Evolutionary conservation across 2,329 filamentous ascomycete species (phyloP).

Genomic region (Teratosphaeria zuluensis): DNA sequence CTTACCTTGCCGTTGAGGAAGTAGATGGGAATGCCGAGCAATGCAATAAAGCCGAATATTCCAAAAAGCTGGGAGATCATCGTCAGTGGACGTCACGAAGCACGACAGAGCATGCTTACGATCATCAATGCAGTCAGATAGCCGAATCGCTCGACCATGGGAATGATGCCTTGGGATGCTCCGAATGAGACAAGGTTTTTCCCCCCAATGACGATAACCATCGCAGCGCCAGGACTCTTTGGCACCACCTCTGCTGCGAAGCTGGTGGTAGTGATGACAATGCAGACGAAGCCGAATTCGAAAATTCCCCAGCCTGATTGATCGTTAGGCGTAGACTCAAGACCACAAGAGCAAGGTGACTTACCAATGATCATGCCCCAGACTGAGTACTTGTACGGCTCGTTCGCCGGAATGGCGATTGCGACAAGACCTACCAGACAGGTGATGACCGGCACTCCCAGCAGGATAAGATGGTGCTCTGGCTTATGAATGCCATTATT

Average conservation of each 20-base stretch:
- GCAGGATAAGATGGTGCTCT: conserved; percentile 26
- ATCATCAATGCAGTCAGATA: conserved; percentile 18
- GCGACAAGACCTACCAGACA: conserved; percentile 22
- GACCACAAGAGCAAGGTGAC: neutral
- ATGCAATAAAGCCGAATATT: conserved; percentile 8
- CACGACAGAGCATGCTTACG: neutral
- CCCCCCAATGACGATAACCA: conserved; percentile 26
- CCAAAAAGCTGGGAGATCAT: neutral
- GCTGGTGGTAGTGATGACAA: conserved; percentile 23
- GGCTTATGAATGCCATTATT: conserved; percentile 26
- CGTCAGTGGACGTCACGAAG: neutral
- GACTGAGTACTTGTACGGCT: conserved; percentile 8
- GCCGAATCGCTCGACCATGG: conserved; percentile 21
- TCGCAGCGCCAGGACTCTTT: conserved; percentile 23
- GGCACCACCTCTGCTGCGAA: conserved; percentile 22
- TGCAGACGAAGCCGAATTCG: conserved; percentile 16
- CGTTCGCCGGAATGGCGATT: conserved; percentile 24
- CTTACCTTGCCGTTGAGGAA: conserved; percentile 14
- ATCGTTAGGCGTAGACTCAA: neutral
- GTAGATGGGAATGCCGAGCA: conserved; percentile 23
- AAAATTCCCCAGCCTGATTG: conserved; percentile 15
- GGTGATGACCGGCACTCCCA: conserved; percentile 26
- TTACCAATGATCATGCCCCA: conserved; percentile 20
- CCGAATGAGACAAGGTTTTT: conserved; percentile 29
- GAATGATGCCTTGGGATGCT: conserved; percentile 23